Conservation (phyloP, 768 basidiomycete species). For the Trametopsis cervina region DNA sequence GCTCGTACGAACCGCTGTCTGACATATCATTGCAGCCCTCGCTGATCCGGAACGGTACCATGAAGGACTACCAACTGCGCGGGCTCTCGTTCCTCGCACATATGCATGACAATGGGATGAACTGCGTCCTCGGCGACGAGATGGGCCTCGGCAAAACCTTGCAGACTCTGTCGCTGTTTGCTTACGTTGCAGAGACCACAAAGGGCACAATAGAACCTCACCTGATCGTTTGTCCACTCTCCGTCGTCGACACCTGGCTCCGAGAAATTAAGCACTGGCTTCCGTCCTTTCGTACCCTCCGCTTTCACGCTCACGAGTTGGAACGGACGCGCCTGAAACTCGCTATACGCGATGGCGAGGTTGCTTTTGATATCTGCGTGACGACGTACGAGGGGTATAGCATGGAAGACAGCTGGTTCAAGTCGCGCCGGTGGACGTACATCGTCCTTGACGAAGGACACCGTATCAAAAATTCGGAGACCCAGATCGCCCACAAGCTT, state of each 20-base stretch:
- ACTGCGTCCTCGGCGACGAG: slow-evolving; percentile 67
- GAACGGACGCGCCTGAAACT: slow-evolving; percentile 53
- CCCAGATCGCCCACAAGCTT: slow-evolving; percentile 43
- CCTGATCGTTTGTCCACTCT: slow-evolving; percentile 68
- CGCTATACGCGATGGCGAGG: slow-evolving; percentile 29
- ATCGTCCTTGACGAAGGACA: slow-evolving; percentile 65
- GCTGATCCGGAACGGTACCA: slow-evolving; percentile 45
- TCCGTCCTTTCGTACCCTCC: slow-evolving; percentile 43
- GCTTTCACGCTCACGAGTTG: slow-evolving; percentile 51
- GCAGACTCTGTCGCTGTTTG: slow-evolving; percentile 62
- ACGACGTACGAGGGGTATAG: slow-evolving; percentile 66
- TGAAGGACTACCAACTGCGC: slow-evolving; percentile 72
- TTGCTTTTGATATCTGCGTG: slow-evolving; percentile 42
- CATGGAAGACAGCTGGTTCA: slow-evolving; percentile 55
- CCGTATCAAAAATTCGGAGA: slow-evolving; percentile 63
- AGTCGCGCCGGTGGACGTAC: slow-evolving; percentile 47
- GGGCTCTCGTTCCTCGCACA: slow-evolving; percentile 60
- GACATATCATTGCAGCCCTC: slow-evolving; percentile 40
- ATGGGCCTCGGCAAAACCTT: slow-evolving; percentile 65
- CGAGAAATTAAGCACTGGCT: slow-evolving; percentile 51
- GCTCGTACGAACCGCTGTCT: slow-evolving; percentile 29
- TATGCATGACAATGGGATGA: slow-evolving; percentile 71
- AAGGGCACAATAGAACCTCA: slow-evolving; percentile 49
- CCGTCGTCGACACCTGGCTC: slow-evolving; percentile 43
- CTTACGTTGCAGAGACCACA: slow-evolving; percentile 52